Conservation (phyloP, 2,329 filamentous ascomycete species). For the Graphilbum fragrans region DNA sequence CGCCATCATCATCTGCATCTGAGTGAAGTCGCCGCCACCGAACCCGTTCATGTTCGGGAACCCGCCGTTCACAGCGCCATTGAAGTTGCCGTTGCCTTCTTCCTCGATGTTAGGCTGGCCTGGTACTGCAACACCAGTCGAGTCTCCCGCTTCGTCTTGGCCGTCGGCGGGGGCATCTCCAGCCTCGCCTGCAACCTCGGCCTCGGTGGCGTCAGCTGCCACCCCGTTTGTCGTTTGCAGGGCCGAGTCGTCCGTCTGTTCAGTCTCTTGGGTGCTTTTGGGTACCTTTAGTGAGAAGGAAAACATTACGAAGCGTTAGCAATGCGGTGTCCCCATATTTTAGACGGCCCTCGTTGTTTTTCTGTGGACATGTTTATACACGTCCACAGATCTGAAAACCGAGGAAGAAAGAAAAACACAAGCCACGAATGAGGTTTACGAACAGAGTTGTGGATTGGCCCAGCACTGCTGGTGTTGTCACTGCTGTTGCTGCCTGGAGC, state of each 20-base stretch:
- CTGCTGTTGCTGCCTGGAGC: slow-evolving; percentile 3
- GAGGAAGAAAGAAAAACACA: neutral
- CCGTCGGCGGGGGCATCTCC: slow-evolving; percentile 19
- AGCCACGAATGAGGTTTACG: slow-evolving; percentile 5
- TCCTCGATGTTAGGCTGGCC: neutral
- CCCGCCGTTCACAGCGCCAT: slow-evolving; percentile 26
- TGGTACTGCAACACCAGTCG: too few relatives aligned
- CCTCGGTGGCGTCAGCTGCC: slow-evolving; percentile 15
- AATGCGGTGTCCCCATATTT: neutral
- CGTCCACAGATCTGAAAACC: neutral
- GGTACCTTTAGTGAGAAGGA: neutral
- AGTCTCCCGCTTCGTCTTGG: slow-evolving; percentile 16
- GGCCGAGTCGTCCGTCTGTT: slow-evolving; percentile 10
- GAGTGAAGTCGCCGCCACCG: slow-evolving; percentile 50
- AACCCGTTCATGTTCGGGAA: slow-evolving; percentile 42
- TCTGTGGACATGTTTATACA: neutral
- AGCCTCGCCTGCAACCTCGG: slow-evolving; percentile 13
- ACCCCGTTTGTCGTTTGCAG: slow-evolving; percentile 12
- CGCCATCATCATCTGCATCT: slow-evolving; percentile 73
- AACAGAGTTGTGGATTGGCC: slow-evolving; percentile 8
- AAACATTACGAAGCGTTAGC: slow-evolving; percentile 6
- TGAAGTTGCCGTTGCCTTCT: slow-evolving; percentile 12
- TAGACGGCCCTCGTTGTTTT: neutral
- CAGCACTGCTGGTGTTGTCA: slow-evolving; percentile 3
- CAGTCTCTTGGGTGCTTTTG: slow-evolving; percentile 1